Evolutionary conservation across 140 eudicot species (phyloP).

Genomic region (Bidens hawaiensis): DNA sequence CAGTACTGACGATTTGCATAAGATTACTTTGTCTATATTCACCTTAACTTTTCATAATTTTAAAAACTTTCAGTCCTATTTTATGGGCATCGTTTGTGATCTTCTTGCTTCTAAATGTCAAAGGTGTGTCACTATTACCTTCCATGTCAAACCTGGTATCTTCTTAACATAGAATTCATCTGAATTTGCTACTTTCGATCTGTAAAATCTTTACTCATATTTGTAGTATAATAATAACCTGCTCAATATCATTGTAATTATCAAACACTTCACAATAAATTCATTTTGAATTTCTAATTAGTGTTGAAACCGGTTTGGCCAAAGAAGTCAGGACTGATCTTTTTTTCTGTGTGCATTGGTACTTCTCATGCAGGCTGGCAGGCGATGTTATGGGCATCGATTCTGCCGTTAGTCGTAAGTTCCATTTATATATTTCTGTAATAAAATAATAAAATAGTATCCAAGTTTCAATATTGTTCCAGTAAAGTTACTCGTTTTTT

Average conservation of each 20-base stretch:
- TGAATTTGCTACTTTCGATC: not conserved
- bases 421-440: not conserved
- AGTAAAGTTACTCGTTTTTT: no score
- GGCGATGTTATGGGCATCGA: conserved; percentile 74
- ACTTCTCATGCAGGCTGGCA: conserved; percentile 43
- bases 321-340: not conserved
- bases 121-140: conserved; percentile 43
- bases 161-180: not conserved
- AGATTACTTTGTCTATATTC: not conserved
- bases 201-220: not conserved
- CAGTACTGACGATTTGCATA: not conserved
- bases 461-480: no score
- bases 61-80: conserved; percentile 57
- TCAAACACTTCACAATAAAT: not conserved
- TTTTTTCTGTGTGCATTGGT: conserved; percentile 3
- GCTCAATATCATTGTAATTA: not conserved
- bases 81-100: conserved; percentile 88
- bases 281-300: not conserved
- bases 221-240: not conserved
- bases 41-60: not conserved
- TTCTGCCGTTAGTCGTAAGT: conserved; percentile 63
- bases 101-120: conserved; percentile 84
- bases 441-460: no score
- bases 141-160: not conserved
- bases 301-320: not conserved